These are phyloP conservation scores for Rhinocladiella similis DNA, from an alignment of 2,329 filamentous ascomycete species.

Conservation along the genomic window DNA sequence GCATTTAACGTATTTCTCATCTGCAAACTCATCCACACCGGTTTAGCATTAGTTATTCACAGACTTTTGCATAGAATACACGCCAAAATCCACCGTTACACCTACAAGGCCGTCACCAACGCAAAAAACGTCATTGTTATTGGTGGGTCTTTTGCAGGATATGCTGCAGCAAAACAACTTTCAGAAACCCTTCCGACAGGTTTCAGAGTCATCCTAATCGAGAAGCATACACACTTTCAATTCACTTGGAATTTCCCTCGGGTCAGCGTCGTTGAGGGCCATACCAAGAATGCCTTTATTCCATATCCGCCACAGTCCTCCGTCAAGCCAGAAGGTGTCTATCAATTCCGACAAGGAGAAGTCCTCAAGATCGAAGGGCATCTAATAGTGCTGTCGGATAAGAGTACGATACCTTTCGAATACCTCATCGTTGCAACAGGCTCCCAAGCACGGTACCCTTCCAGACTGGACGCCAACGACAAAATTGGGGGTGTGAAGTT, in stretches of 20 bases:
- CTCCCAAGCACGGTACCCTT: slow-evolving; percentile 45
- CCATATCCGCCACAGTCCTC: slow-evolving; percentile 53
- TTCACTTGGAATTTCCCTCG: slow-evolving; percentile 62
- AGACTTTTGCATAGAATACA: too few relatives aligned
- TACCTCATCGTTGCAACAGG: slow-evolving; percentile 62
- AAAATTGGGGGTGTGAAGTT: not conserved
- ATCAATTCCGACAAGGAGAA: slow-evolving; percentile 45
- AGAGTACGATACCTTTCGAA: slow-evolving; percentile 52
- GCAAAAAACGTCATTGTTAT: slow-evolving; percentile 32
- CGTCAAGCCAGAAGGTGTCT: slow-evolving; percentile 36
- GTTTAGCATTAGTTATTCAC: too few relatives aligned
- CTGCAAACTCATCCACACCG: too few relatives aligned
- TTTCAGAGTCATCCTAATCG: slow-evolving; percentile 57
- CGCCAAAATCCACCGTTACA: too few relatives aligned
- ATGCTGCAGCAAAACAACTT: slow-evolving; percentile 50
- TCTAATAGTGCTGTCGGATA: slow-evolving; percentile 44
- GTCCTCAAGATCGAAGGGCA: slow-evolving; percentile 42
- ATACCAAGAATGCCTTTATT: slow-evolving; percentile 62
- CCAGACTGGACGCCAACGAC: not conserved
- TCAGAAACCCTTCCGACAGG: slow-evolving; percentile 50
- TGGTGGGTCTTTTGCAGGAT: slow-evolving; percentile 60
- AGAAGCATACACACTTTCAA: slow-evolving; percentile 62
- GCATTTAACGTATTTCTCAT: too few relatives aligned
- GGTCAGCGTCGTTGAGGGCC: slow-evolving; percentile 56
- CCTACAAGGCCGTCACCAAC: too few relatives aligned